Evolutionary conservation across 768 basidiomycete genomes (phyloP), one percentile per base, ranked within the genome.

Genomic region (Favolaschia claudopus): DNA sequence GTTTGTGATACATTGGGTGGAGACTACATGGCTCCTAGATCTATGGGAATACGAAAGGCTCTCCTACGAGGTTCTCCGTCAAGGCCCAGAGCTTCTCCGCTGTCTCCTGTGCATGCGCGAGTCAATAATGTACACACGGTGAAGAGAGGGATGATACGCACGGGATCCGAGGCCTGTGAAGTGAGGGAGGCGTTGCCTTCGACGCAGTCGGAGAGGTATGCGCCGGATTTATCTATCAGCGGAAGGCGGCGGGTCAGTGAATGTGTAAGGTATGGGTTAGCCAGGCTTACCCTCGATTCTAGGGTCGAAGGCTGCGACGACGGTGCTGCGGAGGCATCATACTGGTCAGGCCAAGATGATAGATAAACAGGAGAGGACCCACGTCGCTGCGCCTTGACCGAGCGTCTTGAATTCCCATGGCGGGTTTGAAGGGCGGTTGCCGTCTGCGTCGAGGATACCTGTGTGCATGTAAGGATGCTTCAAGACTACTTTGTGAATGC

Each of bases 331-430:
- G 12, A 20, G 13, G 38, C 10, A 20, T 39, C 38, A 39, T 9
- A 19, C 12, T 49, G n/a, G 20, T n/a, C 19, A 5, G 2, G 10
- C 7, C 13, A 13, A 6, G 20, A 20, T 33, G 10, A 3, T 24
- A 33, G 19, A 37, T 29, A 12, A 39, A 14, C 5, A 25, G 25
- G 25, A 7, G 12, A 27, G 22, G 27, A 20, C 58, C 36, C 36
- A 55, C 59, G 52, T 60, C 13, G 59, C 52, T 4, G 59, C 59
- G 10, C 59, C 59, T 33, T 60, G 59, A 17, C 46, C 38, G 14
- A 60, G 44, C 8, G 46, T 55, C 32, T 55, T 60, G 20, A 10
- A 50, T 14, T 33, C 15, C 20, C 8, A 7, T 2, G 9, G 24
- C 24, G 14, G n/a, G 27, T 6, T 28, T 1, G 51, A n/a, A n/a